Evolutionary conservation across 345 rosid species (phyloP).

Genomic region (Citrus hindsii): DNA sequence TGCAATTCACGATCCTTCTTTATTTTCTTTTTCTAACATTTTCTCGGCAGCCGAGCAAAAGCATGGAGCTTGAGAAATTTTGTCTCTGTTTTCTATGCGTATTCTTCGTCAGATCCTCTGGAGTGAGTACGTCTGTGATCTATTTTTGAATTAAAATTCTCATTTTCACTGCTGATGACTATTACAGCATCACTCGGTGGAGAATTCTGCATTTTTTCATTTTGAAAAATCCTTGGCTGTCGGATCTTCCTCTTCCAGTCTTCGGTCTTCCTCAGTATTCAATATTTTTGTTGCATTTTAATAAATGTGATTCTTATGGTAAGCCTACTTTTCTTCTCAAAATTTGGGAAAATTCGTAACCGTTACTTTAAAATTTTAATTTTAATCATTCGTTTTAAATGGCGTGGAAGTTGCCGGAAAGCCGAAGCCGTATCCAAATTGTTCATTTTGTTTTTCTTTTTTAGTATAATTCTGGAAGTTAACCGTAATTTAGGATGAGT

Average conservation of each 20-base stretch:
- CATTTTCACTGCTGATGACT: not conserved
- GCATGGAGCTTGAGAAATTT: not conserved
- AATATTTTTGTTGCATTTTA: not conserved
- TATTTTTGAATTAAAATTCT: constrained; percentile 1
- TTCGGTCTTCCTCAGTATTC: not conserved
- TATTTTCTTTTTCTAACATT: not conserved
- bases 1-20: not conserved
- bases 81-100: not conserved
- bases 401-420: constrained; percentile 2
- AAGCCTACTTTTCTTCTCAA: not conserved
- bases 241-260: not conserved
- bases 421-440: not conserved
- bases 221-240: not conserved
- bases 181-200: not conserved
- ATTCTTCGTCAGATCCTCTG: not conserved
- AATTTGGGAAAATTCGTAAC: not conserved
- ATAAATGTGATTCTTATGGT: not conserved
- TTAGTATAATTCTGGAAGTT: not conserved
- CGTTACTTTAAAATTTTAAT: not conserved
- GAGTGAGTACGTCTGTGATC: not conserved
- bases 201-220: not conserved
- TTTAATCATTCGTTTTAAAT: not conserved
- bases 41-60: not conserved
- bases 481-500: not conserved
- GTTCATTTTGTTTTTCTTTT: not conserved